Percentiles rank a stretch among this genome's conserved stretches.
phyloP scores from a whole-genome alignment of 2,329 filamentous ascomycete genomes.

The Aspergillus sp. region DNA sequence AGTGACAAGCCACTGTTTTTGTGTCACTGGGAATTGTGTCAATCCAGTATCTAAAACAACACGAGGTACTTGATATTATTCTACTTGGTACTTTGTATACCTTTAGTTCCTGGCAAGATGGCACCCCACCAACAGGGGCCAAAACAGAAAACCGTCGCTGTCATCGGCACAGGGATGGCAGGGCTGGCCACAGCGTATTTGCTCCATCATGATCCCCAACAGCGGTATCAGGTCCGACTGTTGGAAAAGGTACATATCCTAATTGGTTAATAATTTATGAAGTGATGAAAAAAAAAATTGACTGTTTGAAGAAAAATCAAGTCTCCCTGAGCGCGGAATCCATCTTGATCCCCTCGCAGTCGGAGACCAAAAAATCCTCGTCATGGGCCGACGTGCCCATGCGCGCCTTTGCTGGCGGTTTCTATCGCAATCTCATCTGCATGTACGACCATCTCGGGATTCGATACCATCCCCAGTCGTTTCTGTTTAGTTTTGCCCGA shows the following conservation, averaged over 20 bases:
- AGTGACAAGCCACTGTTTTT: no score
- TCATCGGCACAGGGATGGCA: slow-evolving; percentile 48
- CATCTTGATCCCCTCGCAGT: background rate
- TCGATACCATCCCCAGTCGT: slow-evolving; percentile 46
- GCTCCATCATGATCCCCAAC: slow-evolving; percentile 34
- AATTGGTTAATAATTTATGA: background rate
- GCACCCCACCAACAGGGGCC: no score
- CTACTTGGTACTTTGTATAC: no score
- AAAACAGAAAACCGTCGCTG: slow-evolving; percentile 30
- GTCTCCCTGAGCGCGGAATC: slow-evolving; percentile 4
- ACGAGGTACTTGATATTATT: no score
- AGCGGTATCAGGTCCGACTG: slow-evolving; percentile 40
- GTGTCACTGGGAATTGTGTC: no score
- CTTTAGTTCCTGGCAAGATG: no score
- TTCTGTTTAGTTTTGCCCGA: slow-evolving; percentile 50
- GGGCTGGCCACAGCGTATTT: slow-evolving; percentile 45
- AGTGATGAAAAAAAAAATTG: background rate
- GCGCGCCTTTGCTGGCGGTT: slow-evolving; percentile 49
- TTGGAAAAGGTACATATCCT: slow-evolving; percentile 39
- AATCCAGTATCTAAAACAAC: no score
- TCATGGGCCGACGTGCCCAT: slow-evolving; percentile 47
- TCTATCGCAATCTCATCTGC: slow-evolving; percentile 51
- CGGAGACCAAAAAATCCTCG: slow-evolving; percentile 6
- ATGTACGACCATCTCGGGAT: slow-evolving; percentile 55
- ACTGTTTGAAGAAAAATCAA: slow-evolving; percentile 1